phyloP scores from a whole-genome alignment of 768 basidiomycete species.

The Russula foetens region DNA sequence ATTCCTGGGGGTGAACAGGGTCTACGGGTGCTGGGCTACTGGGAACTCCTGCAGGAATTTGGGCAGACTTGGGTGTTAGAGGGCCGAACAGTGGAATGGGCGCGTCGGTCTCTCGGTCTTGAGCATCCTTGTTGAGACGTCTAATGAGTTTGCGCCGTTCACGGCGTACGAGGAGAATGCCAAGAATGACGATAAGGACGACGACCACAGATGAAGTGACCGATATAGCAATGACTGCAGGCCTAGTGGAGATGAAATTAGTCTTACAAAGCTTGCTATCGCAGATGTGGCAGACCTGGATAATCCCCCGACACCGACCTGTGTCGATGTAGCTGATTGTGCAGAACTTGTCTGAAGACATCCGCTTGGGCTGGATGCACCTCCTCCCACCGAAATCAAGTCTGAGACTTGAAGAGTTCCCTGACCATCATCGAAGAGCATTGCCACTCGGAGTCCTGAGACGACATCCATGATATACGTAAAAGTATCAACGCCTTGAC shows the following conservation, averaged over 20 bases:
- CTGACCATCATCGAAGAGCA: slow-evolving; percentile 38
- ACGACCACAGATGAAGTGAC: not conserved
- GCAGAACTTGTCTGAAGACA: slow-evolving; percentile 21
- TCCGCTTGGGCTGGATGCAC: slow-evolving; percentile 20
- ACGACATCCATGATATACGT: slow-evolving; percentile 36
- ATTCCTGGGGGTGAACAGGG: slow-evolving; percentile 6
- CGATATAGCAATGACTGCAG: slow-evolving; percentile 8
- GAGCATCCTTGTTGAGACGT: not conserved
- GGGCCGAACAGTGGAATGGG: not conserved
- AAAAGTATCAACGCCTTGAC: slow-evolving; percentile 30
- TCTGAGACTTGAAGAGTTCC: slow-evolving; percentile 35
- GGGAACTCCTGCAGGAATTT: not conserved
- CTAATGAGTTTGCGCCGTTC: slow-evolving; percentile 1
- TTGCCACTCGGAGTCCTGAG: slow-evolving; percentile 32
- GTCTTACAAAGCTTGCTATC: not conserved
- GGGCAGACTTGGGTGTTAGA: not conserved
- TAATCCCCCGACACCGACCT: not conserved
- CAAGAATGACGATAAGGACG: slow-evolving; percentile 1
- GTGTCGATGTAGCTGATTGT: not conserved
- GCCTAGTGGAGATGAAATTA: not conserved
- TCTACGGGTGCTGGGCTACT: not conserved
- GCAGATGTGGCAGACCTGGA: not conserved
- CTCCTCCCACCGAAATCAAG: slow-evolving; percentile 34
- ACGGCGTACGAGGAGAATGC: not conserved
- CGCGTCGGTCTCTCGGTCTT: not conserved